phyloP scores from a whole-genome alignment of 2,329 filamentous ascomycete species.

The Diaporthe ilicicola region DNA sequence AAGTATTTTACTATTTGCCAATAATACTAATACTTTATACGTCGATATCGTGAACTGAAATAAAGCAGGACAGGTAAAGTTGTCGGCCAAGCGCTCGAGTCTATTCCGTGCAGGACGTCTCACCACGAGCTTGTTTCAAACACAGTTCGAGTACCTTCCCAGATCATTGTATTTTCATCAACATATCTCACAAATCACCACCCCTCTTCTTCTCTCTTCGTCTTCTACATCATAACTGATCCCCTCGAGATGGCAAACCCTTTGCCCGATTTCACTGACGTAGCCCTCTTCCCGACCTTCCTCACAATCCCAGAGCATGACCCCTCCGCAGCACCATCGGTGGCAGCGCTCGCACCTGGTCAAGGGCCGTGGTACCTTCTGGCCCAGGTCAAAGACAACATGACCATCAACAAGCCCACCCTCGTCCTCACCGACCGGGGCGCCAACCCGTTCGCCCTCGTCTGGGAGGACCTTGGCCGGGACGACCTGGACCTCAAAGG shows the following conservation, averaged over 20 bases:
- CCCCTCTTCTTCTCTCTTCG: not conserved
- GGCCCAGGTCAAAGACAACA: slow-evolving; percentile 55
- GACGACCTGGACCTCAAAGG: slow-evolving; percentile 45
- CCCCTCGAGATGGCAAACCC: slow-evolving; percentile 31
- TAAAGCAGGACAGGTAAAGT: not conserved
- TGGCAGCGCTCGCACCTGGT: not conserved
- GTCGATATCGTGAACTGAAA: not conserved
- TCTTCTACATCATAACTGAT: not conserved
- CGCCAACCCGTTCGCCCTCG: slow-evolving; percentile 52
- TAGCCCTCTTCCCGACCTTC: slow-evolving; percentile 46
- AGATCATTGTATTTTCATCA: not conserved
- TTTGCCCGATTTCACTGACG: slow-evolving; percentile 45
- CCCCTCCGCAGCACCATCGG: not conserved
- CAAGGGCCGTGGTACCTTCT: slow-evolving; percentile 48
- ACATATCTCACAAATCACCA: not conserved
- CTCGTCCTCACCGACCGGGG: slow-evolving; percentile 53
- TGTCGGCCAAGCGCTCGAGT: not conserved
- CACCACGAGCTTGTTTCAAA: slow-evolving; percentile 29
- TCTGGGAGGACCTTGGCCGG: slow-evolving; percentile 51
- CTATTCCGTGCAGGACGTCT: slow-evolving; percentile 4
- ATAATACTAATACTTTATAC: not conserved
- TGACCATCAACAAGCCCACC: slow-evolving; percentile 59
- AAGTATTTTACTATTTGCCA: not conserved
- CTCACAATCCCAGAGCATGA: slow-evolving; percentile 23
- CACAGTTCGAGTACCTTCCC: not conserved